A percentile compares a stretch with the other conserved stretches of the same genome.
Evolutionary conservation across 1,284 basidiomycete genomes (phyloP).

Genomic region (Singerocomus inundabilis): DNA sequence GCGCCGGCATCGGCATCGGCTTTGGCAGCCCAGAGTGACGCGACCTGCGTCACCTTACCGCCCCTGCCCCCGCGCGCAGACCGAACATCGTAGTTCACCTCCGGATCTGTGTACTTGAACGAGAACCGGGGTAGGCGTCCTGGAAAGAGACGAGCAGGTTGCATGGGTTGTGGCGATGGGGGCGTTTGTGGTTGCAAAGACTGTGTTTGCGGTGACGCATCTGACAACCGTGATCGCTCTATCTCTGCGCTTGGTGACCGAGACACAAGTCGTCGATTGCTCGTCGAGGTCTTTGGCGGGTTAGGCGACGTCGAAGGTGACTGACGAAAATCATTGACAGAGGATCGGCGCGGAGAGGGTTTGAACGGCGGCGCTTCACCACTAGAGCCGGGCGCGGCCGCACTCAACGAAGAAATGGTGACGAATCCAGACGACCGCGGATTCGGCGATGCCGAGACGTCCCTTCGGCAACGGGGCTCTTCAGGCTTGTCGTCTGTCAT

Average conservation of each 20-base stretch:
- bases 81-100: conserved; percentile 67
- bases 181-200: neutral
- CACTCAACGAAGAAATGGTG: conserved; percentile 54
- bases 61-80: conserved; percentile 78
- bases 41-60: conserved; percentile 71
- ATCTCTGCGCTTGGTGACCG: conserved; percentile 17
- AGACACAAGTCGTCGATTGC: neutral
- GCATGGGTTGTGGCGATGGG: neutral
- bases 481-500: conserved; percentile 9
- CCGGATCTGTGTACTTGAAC: conserved; percentile 40
- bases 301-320: conserved; percentile 4
- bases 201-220: neutral
- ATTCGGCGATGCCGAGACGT: conserved; percentile 48
- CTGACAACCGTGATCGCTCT: neutral
- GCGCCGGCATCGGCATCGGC: conserved; percentile 8
- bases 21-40: conserved; percentile 68
- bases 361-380: conserved; percentile 7
- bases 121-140: conserved; percentile 36
- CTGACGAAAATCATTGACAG: conserved; percentile 23
- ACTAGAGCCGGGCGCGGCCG: neutral
- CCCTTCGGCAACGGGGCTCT: conserved; percentile 9
- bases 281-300: neutral
- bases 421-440: conserved; percentile 74
- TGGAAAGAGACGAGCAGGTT: conserved; percentile 11
- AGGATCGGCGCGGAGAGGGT: conserved; percentile 24